Conservation (phyloP, 1,284 basidiomycete genomes). For the Exobasidium rhododendri region DNA sequence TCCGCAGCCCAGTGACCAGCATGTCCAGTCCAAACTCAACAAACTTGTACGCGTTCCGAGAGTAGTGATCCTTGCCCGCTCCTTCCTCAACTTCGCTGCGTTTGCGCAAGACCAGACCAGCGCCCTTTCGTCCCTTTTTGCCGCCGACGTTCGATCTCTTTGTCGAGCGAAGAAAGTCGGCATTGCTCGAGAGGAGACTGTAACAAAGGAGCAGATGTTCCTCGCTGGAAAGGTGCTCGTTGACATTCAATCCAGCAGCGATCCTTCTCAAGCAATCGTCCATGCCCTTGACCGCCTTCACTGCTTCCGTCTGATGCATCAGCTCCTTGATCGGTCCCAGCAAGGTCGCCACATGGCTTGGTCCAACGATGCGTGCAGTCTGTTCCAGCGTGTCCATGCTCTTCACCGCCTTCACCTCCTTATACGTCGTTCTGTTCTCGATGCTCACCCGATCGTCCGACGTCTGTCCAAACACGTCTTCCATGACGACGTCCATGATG, state of each 20-base stretch:
- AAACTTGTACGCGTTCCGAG: slow-evolving; percentile 69
- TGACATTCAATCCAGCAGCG: slow-evolving; percentile 79
- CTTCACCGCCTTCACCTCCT: slow-evolving; percentile 51
- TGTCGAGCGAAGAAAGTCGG: slow-evolving; percentile 62
- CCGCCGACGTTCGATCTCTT: neutral
- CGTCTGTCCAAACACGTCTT: slow-evolving; percentile 91
- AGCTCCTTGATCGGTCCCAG: slow-evolving; percentile 78
- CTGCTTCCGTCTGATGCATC: slow-evolving; percentile 78
- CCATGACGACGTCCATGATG: slow-evolving; percentile 77
- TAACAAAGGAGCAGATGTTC: slow-evolving; percentile 81
- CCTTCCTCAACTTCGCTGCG: slow-evolving; percentile 43
- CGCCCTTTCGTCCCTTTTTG: slow-evolving; percentile 9
- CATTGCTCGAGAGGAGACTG: slow-evolving; percentile 85
- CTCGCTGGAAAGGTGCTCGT: slow-evolving; percentile 67
- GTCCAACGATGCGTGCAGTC: slow-evolving; percentile 39
- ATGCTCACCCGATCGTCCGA: slow-evolving; percentile 84
- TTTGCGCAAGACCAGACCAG: slow-evolving; percentile 17
- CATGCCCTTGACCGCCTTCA: slow-evolving; percentile 77
- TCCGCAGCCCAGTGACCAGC: slow-evolving; percentile 79
- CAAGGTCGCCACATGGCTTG: slow-evolving; percentile 66
- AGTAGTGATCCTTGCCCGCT: slow-evolving; percentile 49
- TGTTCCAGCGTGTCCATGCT: slow-evolving; percentile 53
- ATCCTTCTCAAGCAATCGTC: slow-evolving; percentile 85
- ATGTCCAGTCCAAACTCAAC: slow-evolving; percentile 88
- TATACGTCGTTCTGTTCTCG: slow-evolving; percentile 80